Evolutionary conservation across 805 yeast species (phyloP), one percentile per base, ranked within the genome.

Genomic region (Starmerella stellata): DNA sequence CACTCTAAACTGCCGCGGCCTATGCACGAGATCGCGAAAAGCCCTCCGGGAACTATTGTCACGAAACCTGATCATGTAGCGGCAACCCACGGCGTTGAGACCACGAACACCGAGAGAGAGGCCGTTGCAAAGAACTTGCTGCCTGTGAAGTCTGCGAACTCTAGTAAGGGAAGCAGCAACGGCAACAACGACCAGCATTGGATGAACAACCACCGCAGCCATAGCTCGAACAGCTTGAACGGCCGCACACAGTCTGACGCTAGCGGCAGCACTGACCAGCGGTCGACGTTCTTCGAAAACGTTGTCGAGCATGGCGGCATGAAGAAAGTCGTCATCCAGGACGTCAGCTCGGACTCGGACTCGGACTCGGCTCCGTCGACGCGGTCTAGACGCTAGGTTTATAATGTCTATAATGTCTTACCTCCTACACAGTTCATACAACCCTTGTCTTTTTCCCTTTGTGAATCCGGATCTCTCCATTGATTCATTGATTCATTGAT

Each of bases 291-390:
- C 38, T 69, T 79, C 39, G 95, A 82, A 58, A 73, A 79, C 30
- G 75, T 82, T 15, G 73, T 82, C n/a, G 78, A 75, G 37, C 78
- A 78, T 21, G 74, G 76, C 52, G 95, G 94, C 38, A 78, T 79
- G 17, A 74, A 73, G 50, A 82, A 82, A 63, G 81, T 92, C 3
- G 78, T 82, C 44, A 81, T 82, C 32, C 38, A 37, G 20, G 43
- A 44, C 15, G 35, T 42, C 31, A 38, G 42, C 33, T 36, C 36
- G 23, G 21, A 35, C 9, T 21, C 37, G 19, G 32, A 15, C 13
- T 34, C 33, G 7, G 37, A 19, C 13, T 23, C 32, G 33, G 21
- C 25, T 23, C 25, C 25, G 25, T 23, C 25, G 25, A 23, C 25
- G 9, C 25, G 25, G 11, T 7, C 9, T 23, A 7, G 25, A 7